These are phyloP conservation scores for Thalassiosira mediterranea DNA, from an alignment of 352 stramenopile genomes.

Conservation along the genomic window DNA sequence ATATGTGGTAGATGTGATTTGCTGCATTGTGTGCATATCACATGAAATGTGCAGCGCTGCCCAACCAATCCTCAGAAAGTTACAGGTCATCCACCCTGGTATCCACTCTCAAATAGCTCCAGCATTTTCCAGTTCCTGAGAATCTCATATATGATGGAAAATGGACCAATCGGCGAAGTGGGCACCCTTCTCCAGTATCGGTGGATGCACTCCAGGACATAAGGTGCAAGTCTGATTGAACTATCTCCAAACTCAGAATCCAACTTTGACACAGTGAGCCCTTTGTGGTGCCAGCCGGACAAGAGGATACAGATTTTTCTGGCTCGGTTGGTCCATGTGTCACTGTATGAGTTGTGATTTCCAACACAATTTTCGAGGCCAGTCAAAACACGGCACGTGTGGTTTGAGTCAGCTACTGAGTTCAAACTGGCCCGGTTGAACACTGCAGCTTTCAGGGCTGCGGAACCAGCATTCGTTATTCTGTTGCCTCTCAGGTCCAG, in stretches of 20 bases:
- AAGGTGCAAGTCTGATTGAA: background rate
- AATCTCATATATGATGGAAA: background rate
- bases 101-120: background rate
- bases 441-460: background rate
- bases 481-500: background rate
- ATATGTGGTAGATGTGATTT: no score
- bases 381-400: background rate
- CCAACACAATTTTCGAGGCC: background rate
- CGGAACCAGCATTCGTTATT: background rate
- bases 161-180: background rate
- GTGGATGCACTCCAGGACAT: background rate
- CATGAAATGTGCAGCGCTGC: no score
- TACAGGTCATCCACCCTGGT: no score
- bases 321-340: background rate
- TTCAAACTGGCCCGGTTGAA: background rate
- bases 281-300: background rate
- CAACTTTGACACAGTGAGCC: background rate
- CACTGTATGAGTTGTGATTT: background rate
- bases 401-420: background rate
- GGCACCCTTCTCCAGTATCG: background rate
- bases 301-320: background rate
- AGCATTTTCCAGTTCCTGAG: background rate
- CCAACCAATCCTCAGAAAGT: no score
- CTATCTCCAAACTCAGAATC: background rate
- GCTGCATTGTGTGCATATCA: no score